Conservation (phyloP, 1,284 basidiomycete genomes). For the Vanrija humicola region DNA sequence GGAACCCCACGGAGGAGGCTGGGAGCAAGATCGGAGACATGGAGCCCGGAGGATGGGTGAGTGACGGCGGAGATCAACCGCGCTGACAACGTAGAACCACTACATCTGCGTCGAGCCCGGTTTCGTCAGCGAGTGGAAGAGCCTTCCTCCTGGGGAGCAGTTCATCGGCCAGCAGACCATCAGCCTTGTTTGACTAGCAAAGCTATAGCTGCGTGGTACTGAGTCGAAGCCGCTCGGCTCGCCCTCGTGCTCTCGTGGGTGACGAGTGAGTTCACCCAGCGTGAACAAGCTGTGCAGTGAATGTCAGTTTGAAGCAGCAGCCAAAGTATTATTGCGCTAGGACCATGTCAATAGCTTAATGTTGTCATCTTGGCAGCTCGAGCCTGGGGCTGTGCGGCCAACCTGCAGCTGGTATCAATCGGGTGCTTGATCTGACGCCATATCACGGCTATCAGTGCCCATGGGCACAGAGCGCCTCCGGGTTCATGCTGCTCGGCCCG, state of each 20-base stretch:
- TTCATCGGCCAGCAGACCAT: constrained; percentile 73
- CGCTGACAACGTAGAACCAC: constrained; percentile 55
- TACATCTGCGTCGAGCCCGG: constrained; percentile 86
- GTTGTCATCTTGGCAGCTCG: too few species aligned
- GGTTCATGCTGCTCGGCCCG: too few species aligned
- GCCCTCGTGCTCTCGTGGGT: background rate
- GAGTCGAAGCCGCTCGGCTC: background rate
- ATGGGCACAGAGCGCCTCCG: too few species aligned
- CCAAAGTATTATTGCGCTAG: background rate
- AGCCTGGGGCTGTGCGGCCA: too few species aligned
- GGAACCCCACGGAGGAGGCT: constrained; percentile 72
- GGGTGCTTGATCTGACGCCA: too few species aligned
- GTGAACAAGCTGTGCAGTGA: background rate
- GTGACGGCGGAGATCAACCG: constrained; percentile 7
- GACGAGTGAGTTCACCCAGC: too few species aligned
- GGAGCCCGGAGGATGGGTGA: constrained; percentile 79
- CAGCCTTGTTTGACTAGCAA: constrained; percentile 31
- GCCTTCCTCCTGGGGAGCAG: constrained; percentile 58
- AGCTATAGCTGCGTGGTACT: background rate
- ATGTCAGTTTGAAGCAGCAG: background rate
- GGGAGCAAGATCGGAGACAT: constrained; percentile 76
- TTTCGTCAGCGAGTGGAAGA: constrained; percentile 55
- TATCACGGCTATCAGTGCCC: too few species aligned
- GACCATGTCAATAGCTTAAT: too few species aligned
- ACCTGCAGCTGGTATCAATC: too few species aligned